These are phyloP conservation scores for Diaporthe sp. DNA, from an alignment of 2,329 filamentous ascomycete genomes.

Conservation along the genomic window DNA sequence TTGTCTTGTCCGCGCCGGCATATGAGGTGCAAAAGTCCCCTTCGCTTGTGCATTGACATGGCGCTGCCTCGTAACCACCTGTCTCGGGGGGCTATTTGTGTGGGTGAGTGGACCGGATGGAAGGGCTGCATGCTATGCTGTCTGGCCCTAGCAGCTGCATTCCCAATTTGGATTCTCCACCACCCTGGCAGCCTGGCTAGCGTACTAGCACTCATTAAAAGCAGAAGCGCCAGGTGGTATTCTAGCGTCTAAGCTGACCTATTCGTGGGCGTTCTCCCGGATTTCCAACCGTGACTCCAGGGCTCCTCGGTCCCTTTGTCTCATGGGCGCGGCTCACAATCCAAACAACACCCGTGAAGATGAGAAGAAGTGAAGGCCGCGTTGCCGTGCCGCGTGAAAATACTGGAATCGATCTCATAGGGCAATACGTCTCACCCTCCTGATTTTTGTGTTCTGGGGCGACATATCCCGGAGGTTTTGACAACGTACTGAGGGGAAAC, in stretches of 20 bases:
- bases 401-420: neutral
- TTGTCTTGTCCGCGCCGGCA: neutral
- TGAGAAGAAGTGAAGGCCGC: neutral
- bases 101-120: neutral
- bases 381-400: neutral
- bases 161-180: neutral
- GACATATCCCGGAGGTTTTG: neutral
- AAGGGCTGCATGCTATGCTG: no score
- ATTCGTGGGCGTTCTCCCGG: neutral
- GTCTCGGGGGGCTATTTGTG: neutral
- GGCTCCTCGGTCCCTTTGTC: neutral
- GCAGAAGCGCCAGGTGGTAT: neutral
- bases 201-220: neutral
- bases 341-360: neutral
- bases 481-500: neutral
- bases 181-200: conserved; percentile 5
- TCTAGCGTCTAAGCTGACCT: conserved; percentile 7
- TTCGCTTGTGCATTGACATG: neutral
- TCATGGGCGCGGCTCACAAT: neutral
- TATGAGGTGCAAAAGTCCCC: neutral
- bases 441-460: neutral
- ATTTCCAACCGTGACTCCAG: conserved; percentile 1
- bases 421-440: neutral
- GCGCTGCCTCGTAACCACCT: neutral
- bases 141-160: neutral